phyloP scores from a whole-genome alignment of 2,329 filamentous ascomycete genomes.

The Ustilaginoidea virens region DNA sequence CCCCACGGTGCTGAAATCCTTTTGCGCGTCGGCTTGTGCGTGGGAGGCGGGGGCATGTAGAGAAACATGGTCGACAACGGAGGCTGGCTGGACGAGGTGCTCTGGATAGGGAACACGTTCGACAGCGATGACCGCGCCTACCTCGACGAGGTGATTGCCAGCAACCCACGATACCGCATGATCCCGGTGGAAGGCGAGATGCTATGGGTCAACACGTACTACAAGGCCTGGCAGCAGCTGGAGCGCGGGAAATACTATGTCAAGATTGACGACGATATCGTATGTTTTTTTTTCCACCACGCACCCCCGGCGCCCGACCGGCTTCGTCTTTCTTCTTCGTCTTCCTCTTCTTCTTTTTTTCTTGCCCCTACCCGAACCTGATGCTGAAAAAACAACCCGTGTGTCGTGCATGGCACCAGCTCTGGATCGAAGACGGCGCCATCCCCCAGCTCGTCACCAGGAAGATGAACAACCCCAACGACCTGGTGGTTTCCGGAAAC shows the following conservation, averaged over 20 bases:
- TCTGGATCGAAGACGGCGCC: not conserved
- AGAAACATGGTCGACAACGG: slow-evolving; percentile 1
- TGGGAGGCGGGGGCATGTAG: too few species aligned
- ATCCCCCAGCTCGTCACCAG: not conserved
- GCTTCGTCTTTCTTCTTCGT: too few species aligned
- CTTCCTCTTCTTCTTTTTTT: too few species aligned
- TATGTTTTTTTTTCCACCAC: too few species aligned
- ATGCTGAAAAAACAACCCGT: not conserved
- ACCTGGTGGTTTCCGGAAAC: slow-evolving; percentile 1
- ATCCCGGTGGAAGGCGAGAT: not conserved
- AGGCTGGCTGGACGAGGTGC: slow-evolving; percentile 1
- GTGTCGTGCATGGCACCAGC: too few species aligned
- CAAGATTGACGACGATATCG: slow-evolving; percentile 2
- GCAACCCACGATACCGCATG: not conserved
- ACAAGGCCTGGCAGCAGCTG: slow-evolving; percentile 1
- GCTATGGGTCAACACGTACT: not conserved
- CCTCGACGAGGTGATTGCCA: not conserved
- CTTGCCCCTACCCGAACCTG: not conserved
- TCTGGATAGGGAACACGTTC: slow-evolving; percentile 1
- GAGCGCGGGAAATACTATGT: slow-evolving; percentile 2
- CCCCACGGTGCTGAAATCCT: too few species aligned
- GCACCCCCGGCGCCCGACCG: too few species aligned
- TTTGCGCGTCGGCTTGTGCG: too few species aligned
- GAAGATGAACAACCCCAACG: not conserved
- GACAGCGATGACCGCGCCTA: not conserved